Evolutionary conservation across 2,329 filamentous ascomycete species (phyloP).

Genomic region (Penicillium sp.): DNA sequence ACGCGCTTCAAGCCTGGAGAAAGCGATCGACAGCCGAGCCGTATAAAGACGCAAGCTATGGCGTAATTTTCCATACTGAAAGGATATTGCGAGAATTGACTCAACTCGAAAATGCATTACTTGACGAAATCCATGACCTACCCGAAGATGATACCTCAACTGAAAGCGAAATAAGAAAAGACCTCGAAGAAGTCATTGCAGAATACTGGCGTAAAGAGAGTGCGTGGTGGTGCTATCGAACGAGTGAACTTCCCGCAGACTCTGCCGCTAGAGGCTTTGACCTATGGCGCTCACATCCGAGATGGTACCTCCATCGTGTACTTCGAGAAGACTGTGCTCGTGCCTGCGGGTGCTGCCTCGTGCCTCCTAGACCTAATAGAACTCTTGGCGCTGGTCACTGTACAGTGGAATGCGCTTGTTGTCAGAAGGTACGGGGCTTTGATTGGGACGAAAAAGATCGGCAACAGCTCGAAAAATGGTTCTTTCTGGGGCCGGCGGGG

Average conservation of each 20-base stretch:
- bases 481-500: too few relatives aligned
- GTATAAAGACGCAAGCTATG: too few relatives aligned
- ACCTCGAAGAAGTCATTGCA: background rate
- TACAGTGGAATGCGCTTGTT: constrained; percentile 8
- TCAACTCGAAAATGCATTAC: background rate
- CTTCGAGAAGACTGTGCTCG: constrained; percentile 4
- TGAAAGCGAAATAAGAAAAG: background rate
- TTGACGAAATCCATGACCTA: background rate
- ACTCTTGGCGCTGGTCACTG: constrained; percentile 2
- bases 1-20: too few relatives aligned
- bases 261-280: constrained; percentile 3
- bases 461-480: background rate
- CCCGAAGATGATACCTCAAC: background rate
- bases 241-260: background rate
- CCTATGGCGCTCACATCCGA: constrained; percentile 8
- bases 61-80: background rate
- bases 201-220: background rate
- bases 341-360: constrained; percentile 3
- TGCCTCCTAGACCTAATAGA: background rate
- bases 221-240: background rate
- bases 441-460: background rate
- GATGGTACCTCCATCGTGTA: constrained; percentile 9
- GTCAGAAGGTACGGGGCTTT: constrained; percentile 1
- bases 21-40: too few relatives aligned
- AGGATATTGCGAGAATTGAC: background rate